Base-by-base conservation (phyloP, 352 stramenopile genomes). In the Chloridella minuta region DNA sequence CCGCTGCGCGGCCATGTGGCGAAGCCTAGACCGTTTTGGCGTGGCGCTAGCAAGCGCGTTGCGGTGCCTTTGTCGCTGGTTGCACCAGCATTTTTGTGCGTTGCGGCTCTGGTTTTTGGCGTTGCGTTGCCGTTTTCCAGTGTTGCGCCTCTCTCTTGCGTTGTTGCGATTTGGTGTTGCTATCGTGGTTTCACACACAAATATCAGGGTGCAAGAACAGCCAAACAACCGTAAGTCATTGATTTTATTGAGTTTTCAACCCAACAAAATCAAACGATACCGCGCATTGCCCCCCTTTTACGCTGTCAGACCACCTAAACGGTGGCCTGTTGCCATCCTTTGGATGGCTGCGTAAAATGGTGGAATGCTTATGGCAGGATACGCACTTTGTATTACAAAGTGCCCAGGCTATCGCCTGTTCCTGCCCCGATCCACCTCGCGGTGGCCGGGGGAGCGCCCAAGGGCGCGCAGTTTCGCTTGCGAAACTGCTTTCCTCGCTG, bases 191-290 rank as follows among this genome's bases (percentile, higher is more conserved):
- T 66, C 40, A 66, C 40, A 66, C 40, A 66, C 40, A 66, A 66
- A 66, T 66, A 66, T n/a, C 40, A 66, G 40, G 40, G 40, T 66
- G 40, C 40, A 10, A 66, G 40, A 66, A 66, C 40, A 66, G 40
- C 40, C 40, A 66, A 66, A 66, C 40, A 66, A 66, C 40, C 40
- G 40, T 66, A 66, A 66, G 40, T 66, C 40, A 66, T 66, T 66
- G 40, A 66, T 66, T 66, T 66, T 66, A 66, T 66, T 66, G 40
- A n/a, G 40, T 66, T 66, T 66, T 66, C 40, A 66, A 66, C 40
- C 40, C 40, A 66, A 66, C 40, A 66, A 66, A 66, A 66, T 66
- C 40, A 66, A 66, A 66, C 40, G 40, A 66, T 66, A 66, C 40
- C 40, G 40, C 40, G 40, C 40, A 66, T 66, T 66, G 40, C 40